These are phyloP conservation scores for Crithidia thermophila DNA, from an alignment of 208 protist genomes.

Conservation along the genomic window DNA sequence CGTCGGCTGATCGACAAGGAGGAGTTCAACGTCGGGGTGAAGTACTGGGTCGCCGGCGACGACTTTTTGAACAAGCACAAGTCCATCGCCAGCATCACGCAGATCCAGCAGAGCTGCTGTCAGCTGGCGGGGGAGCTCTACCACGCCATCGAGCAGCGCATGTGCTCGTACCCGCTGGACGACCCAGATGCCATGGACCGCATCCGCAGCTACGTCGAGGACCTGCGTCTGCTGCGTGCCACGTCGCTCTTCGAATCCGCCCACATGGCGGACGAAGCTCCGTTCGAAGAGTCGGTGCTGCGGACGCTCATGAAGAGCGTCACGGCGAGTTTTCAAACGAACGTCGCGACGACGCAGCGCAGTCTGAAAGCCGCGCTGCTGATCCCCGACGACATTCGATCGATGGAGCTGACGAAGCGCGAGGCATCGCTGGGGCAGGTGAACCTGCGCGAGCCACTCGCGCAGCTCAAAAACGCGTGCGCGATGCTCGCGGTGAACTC, in stretches of 20 bases:
- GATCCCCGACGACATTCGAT: constrained; percentile 45
- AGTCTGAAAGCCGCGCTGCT: constrained; percentile 48
- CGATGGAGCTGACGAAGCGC: constrained; percentile 37
- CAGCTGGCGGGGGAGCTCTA: constrained; percentile 66
- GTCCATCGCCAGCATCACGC: constrained; percentile 58
- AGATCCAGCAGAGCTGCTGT: constrained; percentile 59
- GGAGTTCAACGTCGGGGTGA: constrained; percentile 60
- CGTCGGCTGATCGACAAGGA: constrained; percentile 55
- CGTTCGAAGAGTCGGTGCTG: constrained; percentile 67
- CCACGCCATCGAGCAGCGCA: constrained; percentile 55
- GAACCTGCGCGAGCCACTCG: constrained; percentile 68
- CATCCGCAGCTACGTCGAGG: constrained; percentile 68
- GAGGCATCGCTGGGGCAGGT: constrained; percentile 36
- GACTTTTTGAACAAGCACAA: constrained; percentile 71
- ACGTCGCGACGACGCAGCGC: constrained; percentile 55
- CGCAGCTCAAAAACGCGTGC: constrained; percentile 80
- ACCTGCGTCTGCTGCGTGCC: constrained; percentile 80
- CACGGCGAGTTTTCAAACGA: constrained; percentile 48
- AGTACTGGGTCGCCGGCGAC: constrained; percentile 84
- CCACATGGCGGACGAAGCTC: constrained; percentile 23
- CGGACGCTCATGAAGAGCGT: constrained; percentile 69
- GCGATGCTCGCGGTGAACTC: constrained; percentile 68
- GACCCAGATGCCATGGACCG: constrained; percentile 81
- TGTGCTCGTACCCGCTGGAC: constrained; percentile 71
- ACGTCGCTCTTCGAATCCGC: constrained; percentile 62